Evolutionary conservation across 2,329 filamentous ascomycete species (phyloP).

Genomic region (Colletotrichum plurivorum): DNA sequence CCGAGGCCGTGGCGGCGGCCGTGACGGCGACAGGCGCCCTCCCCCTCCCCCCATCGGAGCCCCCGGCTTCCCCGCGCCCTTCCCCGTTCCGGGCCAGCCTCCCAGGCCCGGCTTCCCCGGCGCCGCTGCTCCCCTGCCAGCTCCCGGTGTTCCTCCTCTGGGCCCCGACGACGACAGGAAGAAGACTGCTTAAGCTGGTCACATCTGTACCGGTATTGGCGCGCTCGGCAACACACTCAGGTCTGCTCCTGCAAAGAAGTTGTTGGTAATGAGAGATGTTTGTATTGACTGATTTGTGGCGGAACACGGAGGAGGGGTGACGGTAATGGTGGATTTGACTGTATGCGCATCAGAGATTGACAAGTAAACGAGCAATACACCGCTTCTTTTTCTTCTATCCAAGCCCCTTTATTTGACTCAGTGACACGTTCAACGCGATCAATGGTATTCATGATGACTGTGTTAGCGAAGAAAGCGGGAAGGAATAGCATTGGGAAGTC

Average conservation of each 20-base stretch:
- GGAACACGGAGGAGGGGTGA: neutral
- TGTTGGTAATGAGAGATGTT: conserved; percentile 1
- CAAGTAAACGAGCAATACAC: conserved; percentile 12
- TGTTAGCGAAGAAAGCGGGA: no score
- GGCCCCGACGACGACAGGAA: conserved; percentile 9
- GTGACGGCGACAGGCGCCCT: conserved; percentile 14
- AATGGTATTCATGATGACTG: no score
- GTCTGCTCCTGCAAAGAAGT: neutral
- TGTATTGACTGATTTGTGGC: neutral
- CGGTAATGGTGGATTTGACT: neutral
- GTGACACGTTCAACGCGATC: no score
- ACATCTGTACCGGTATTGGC: no score
- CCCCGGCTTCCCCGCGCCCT: conserved; percentile 23
- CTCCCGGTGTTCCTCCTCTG: conserved; percentile 1
- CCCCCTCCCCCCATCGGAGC: conserved; percentile 5
- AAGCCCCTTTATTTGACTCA: no score
- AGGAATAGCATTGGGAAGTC: no score
- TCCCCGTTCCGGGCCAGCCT: conserved; percentile 28
- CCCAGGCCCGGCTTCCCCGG: conserved; percentile 23
- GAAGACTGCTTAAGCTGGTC: conserved; percentile 13
- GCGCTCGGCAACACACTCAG: neutral
- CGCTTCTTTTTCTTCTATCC: neutral
- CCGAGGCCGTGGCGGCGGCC: conserved; percentile 2
- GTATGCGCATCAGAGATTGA: neutral
- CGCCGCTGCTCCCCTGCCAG: conserved; percentile 2